Percentiles rank a stretch among this genome's conserved stretches.
Conservation (phyloP, 1,284 basidiomycete genomes). For the Trichosporon inkin region DNA sequence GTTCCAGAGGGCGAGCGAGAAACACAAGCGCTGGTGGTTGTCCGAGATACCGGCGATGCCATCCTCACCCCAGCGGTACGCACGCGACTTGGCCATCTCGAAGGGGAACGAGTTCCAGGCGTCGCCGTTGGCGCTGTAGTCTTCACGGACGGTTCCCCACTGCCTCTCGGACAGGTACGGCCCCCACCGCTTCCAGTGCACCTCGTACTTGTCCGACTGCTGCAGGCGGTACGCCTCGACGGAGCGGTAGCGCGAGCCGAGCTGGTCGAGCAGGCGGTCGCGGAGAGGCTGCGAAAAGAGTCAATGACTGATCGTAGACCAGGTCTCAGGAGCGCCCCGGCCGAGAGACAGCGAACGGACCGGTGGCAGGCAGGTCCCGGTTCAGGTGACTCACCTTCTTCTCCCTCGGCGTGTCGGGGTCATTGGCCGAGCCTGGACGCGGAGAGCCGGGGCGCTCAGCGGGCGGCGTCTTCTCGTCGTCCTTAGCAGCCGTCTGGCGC, state of each 20-base stretch:
- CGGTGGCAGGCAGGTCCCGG: too few relatives aligned
- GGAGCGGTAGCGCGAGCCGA: conserved; percentile 46
- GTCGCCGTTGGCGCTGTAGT: conserved; percentile 93
- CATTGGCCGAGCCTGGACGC: conserved; percentile 24
- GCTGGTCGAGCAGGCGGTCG: conserved; percentile 37
- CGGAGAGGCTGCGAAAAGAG: conserved; percentile 36
- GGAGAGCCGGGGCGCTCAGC: background rate
- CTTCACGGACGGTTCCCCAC: conserved; percentile 98
- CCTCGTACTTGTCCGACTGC: conserved; percentile 62
- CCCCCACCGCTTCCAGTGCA: conserved; percentile 97
- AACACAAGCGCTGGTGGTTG: conserved; percentile 89
- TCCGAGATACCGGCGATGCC: conserved; percentile 95
- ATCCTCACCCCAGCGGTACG: conserved; percentile 98
- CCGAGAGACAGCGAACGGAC: too few relatives aligned
- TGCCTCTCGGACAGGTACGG: conserved; percentile 95
- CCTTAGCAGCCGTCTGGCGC: background rate
- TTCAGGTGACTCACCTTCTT: conserved; percentile 14
- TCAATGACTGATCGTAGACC: background rate
- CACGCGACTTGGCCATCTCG: conserved; percentile 85
- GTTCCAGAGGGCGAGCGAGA: conserved; percentile 91
- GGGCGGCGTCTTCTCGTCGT: conserved; percentile 6
- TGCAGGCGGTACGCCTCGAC: conserved; percentile 56
- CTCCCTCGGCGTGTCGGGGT: conserved; percentile 40
- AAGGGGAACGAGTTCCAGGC: conserved; percentile 98
- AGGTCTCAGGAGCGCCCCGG: conserved; percentile 4